Conservation (phyloP, 2,329 filamentous ascomycete species). For the Colletotrichum zoysiae region DNA sequence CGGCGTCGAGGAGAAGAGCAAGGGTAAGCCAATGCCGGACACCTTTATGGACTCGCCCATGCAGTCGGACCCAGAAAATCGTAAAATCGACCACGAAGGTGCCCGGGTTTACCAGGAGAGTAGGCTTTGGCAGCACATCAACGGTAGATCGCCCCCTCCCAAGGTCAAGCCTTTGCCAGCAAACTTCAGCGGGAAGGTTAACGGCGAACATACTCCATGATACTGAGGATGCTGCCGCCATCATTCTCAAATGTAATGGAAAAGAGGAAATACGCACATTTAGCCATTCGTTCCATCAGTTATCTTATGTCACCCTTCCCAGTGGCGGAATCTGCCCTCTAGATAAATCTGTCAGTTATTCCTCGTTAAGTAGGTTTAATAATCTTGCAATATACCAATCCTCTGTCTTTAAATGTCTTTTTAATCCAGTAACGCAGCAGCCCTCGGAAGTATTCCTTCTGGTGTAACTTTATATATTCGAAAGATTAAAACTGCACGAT, state of each 20-base stretch:
- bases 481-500: background rate
- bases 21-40: slow-evolving; percentile 13
- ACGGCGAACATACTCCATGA: background rate
- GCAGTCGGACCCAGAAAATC: background rate
- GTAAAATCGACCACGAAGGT: background rate
- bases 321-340: background rate
- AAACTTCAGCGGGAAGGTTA: background rate
- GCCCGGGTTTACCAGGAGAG: background rate
- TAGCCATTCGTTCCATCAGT: background rate
- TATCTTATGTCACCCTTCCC: background rate
- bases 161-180: background rate
- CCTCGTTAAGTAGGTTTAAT: background rate
- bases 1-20: slow-evolving; percentile 26
- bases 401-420: background rate
- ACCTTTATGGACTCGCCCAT: slow-evolving; percentile 18
- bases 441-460: too few relatives aligned
- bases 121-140: slow-evolving; percentile 14
- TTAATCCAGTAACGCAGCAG: too few relatives aligned
- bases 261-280: too few relatives aligned
- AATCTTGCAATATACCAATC: background rate
- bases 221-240: background rate
- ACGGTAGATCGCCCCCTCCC: background rate
- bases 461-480: too few relatives aligned
- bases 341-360: background rate
- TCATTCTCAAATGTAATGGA: background rate